Percentiles rank a stretch among this genome's conserved stretches.
Evolutionary conservation across 805 yeast species (phyloP).

Genomic region (Saturnispora dispora): DNA sequence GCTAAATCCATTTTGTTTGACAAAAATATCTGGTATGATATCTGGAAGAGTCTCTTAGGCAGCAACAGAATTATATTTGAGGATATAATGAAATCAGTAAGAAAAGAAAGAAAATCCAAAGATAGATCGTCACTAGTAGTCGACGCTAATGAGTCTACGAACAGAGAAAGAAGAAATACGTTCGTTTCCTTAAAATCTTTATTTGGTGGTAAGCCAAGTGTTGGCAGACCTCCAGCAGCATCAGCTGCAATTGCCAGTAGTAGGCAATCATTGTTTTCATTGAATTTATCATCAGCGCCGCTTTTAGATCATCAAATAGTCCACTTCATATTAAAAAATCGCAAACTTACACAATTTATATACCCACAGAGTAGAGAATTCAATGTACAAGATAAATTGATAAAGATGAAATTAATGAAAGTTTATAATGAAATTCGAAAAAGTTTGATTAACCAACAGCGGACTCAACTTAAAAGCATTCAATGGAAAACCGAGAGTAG

Average conservation of each 20-base stretch:
- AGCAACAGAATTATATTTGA: slow-evolving; percentile 7
- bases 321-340: slow-evolving; percentile 77
- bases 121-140: not conserved
- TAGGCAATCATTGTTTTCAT: slow-evolving; percentile 1
- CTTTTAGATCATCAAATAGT: not conserved
- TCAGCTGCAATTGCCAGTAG: slow-evolving; percentile 31
- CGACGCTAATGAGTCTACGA: not conserved
- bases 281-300: not conserved
- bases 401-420: slow-evolving; percentile 21
- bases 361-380: slow-evolving; percentile 18
- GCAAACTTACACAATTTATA: slow-evolving; percentile 49
- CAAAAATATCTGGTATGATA: slow-evolving; percentile 17
- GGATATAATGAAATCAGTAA: not conserved
- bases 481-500: slow-evolving; percentile 23
- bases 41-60: slow-evolving; percentile 11
- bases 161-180: slow-evolving; percentile 1
- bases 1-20: slow-evolving; percentile 33
- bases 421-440: slow-evolving; percentile 20
- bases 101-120: not conserved
- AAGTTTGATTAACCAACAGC: slow-evolving; percentile 8
- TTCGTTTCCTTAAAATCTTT: slow-evolving; percentile 1
- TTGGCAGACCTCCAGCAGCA: slow-evolving; percentile 13
- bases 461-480: slow-evolving; percentile 19
- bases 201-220: not conserved
- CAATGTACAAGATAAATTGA: slow-evolving; percentile 12